phyloP scores from a whole-genome alignment of 2,329 filamentous ascomycete genomes.

The Paecilomyces dactylethromorphus region DNA sequence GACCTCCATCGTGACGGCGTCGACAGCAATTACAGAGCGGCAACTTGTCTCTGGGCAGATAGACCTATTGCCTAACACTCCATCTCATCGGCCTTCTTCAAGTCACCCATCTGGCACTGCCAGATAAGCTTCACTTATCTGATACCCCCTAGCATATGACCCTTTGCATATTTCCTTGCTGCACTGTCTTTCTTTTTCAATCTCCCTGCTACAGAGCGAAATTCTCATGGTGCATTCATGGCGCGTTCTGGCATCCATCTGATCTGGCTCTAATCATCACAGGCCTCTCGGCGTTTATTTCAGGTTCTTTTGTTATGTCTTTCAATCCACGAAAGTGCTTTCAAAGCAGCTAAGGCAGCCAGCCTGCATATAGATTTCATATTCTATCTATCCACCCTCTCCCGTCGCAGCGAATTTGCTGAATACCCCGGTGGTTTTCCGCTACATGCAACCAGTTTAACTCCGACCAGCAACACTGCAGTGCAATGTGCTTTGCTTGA shows the following conservation, averaged over 20 bases:
- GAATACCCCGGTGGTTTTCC: slow-evolving; percentile 7
- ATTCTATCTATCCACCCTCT: not conserved
- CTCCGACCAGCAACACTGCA: not conserved
- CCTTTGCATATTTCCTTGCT: not conserved
- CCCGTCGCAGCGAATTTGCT: slow-evolving; percentile 1
- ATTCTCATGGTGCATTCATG: not conserved
- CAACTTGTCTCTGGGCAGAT: slow-evolving; percentile 16
- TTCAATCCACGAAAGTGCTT: not conserved
- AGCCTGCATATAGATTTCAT: not conserved
- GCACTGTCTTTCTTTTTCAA: not conserved
- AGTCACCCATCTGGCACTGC: slow-evolving; percentile 19
- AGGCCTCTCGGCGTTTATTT: not conserved
- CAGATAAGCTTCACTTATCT: slow-evolving; percentile 11
- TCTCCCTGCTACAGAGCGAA: not conserved
- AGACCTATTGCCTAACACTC: slow-evolving; percentile 7
- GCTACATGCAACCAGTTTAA: not conserved
- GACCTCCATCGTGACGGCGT: slow-evolving; percentile 8
- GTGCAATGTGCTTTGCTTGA: not conserved
- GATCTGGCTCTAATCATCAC: not conserved
- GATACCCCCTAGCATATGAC: not conserved
- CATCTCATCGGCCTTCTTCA: slow-evolving; percentile 14
- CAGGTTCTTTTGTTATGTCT: not conserved
- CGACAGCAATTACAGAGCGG: slow-evolving; percentile 12
- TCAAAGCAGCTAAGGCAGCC: not conserved
- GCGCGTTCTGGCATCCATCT: not conserved